These are phyloP conservation scores for Purpureocillium lavendulum DNA, from an alignment of 2,329 filamentous ascomycete species.

Conservation along the genomic window DNA sequence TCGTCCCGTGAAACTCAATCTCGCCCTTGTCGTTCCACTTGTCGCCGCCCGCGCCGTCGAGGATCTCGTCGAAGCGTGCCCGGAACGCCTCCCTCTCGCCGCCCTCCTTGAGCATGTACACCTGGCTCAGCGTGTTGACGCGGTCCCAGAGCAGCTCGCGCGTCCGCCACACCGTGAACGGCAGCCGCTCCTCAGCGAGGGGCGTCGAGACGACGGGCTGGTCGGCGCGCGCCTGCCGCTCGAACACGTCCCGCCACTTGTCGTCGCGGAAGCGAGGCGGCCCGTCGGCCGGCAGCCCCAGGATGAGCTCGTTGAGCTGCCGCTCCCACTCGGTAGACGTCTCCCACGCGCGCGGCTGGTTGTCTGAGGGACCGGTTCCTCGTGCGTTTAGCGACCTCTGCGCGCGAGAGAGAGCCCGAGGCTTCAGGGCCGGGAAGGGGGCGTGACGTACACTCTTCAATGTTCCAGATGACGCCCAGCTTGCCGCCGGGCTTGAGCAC, in stretches of 20 bases:
- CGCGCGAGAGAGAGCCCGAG: too few species aligned
- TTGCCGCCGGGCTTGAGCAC: slow-evolving; percentile 51
- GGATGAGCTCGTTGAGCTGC: slow-evolving; percentile 50
- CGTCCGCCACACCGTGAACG: slow-evolving; percentile 49
- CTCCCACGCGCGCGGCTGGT: slow-evolving; percentile 49
- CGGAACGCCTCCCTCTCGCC: slow-evolving; percentile 36
- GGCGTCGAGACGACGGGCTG: slow-evolving; percentile 50
- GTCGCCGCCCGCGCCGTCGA: slow-evolving; percentile 44
- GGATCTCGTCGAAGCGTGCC: slow-evolving; percentile 42
- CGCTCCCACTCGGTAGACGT: slow-evolving; percentile 53
- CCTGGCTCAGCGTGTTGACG: slow-evolving; percentile 58
- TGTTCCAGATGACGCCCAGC: slow-evolving; percentile 65
- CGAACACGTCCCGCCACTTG: slow-evolving; percentile 57
- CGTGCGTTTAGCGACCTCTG: neutral
- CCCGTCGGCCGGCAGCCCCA: slow-evolving; percentile 42
- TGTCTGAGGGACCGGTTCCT: too few species aligned
- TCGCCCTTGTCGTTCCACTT: slow-evolving; percentile 54
- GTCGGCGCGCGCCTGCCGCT: slow-evolving; percentile 41
- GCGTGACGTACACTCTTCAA: slow-evolving; percentile 55
- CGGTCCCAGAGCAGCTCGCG: slow-evolving; percentile 56
- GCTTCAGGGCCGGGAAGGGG: neutral
- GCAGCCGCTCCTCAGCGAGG: slow-evolving; percentile 45
- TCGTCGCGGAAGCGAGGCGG: slow-evolving; percentile 57
- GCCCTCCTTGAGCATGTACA: slow-evolving; percentile 48
- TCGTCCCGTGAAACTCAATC: slow-evolving; percentile 55